Conservation (phyloP, 257 asterid species). For the Solanum chilense region DNA sequence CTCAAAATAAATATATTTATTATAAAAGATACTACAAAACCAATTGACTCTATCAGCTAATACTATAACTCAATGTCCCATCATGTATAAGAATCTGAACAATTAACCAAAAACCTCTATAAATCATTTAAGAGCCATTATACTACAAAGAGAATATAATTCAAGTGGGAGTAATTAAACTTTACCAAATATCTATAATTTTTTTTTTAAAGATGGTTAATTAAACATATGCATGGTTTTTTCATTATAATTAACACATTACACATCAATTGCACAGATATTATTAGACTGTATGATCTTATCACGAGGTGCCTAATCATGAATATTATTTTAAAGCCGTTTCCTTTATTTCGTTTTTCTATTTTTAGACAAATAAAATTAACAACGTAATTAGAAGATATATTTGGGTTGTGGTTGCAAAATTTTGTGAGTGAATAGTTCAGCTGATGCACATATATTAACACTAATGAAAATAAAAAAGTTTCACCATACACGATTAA, state of each 20-base stretch:
- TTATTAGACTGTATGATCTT: not conserved
- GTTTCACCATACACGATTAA: not conserved
- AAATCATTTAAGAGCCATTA: not conserved
- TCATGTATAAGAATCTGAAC: not conserved
- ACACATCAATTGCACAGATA: not conserved
- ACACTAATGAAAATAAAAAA: not conserved
- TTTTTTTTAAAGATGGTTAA: not conserved
- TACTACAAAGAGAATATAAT: not conserved
- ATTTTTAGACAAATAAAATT: not conserved
- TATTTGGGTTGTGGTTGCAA: not conserved
- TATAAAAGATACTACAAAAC: not conserved
- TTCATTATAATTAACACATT: not conserved
- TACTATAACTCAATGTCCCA: not conserved
- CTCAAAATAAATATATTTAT: not conserved
- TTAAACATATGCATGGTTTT: not conserved
- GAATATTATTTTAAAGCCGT: not conserved
- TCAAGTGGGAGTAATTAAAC: not conserved
- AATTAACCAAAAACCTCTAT: not conserved
- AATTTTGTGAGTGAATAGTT: not conserved
- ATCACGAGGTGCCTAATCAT: not conserved
- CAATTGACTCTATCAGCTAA: not conserved
- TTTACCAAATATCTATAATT: not conserved
- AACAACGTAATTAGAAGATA: not conserved
- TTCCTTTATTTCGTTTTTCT: too few species aligned
- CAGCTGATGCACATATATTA: not conserved